A percentile compares a stretch with the other conserved stretches of the same genome.
Evolutionary conservation across 768 basidiomycete genomes (phyloP).

Genomic region (Auriscalpium orientale): DNA sequence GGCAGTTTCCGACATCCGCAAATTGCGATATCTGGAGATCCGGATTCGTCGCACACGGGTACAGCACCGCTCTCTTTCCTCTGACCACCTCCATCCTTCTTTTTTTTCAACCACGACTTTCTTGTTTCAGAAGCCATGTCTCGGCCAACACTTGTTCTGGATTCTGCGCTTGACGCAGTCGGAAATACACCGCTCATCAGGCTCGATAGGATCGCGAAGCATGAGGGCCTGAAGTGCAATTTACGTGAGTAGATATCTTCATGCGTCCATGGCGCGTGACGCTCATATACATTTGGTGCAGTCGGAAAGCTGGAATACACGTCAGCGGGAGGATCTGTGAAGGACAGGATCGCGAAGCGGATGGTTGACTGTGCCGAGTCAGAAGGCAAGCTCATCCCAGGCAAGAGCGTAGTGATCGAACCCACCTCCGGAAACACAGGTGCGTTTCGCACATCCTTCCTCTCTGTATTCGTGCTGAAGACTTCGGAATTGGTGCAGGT

Average conservation of each 20-base stretch:
- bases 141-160: slow-evolving; percentile 42
- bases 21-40: too few relatives aligned
- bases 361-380: slow-evolving; percentile 95
- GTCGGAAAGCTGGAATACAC: slow-evolving; percentile 89
- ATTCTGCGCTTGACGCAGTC: slow-evolving; percentile 76
- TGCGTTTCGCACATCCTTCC: slow-evolving; percentile 23
- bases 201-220: slow-evolving; percentile 68
- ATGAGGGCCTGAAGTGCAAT: slow-evolving; percentile 80
- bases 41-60: too few relatives aligned
- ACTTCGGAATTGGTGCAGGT: slow-evolving; percentile 21
- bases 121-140: slow-evolving; percentile 23
- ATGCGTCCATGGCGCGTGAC: background rate
- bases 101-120: background rate
- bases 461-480: background rate
- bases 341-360: slow-evolving; percentile 92
- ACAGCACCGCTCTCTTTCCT: too few relatives aligned
- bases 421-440: slow-evolving; percentile 96
- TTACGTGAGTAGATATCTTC: slow-evolving; percentile 50
- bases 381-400: slow-evolving; percentile 77
- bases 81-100: too few relatives aligned
- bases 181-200: slow-evolving; percentile 89
- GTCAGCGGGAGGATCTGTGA: slow-evolving; percentile 89
- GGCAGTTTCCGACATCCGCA: too few relatives aligned
- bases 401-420: slow-evolving; percentile 89
- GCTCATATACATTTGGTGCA: slow-evolving; percentile 21